Evolutionary conservation across 2,329 filamentous ascomycete species (phyloP).

Genomic region (Chrysosphaeria jannelii): DNA sequence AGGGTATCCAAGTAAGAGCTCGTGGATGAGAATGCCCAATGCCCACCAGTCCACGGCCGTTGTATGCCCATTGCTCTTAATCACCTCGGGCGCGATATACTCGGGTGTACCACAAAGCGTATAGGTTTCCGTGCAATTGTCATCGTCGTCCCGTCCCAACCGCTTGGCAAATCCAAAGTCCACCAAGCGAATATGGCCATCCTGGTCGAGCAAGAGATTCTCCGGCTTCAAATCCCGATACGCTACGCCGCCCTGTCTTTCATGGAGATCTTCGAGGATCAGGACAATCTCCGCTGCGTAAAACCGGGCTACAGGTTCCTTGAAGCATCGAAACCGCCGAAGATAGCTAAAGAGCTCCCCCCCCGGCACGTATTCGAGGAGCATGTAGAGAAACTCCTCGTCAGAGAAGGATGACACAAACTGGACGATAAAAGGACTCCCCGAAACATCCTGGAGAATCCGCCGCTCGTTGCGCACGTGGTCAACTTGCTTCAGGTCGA

Average conservation of each 20-base stretch:
- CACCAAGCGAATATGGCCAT: conserved; percentile 56
- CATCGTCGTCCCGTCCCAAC: conserved; percentile 19
- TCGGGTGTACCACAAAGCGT: conserved; percentile 63
- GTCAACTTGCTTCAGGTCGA: conserved; percentile 62
- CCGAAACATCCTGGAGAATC: conserved; percentile 46
- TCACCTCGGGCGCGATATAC: conserved; percentile 61
- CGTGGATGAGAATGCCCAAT: conserved; percentile 55
- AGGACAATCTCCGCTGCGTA: conserved; percentile 64
- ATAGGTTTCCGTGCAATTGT: conserved; percentile 31
- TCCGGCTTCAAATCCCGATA: conserved; percentile 64
- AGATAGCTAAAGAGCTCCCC: conserved; percentile 68
- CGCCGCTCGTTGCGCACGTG: conserved; percentile 62
- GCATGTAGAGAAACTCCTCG: conserved; percentile 49
- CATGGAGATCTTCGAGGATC: conserved; percentile 54
- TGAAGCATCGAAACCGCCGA: conserved; percentile 46
- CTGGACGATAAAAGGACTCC: conserved; percentile 59
- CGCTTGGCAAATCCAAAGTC: conserved; percentile 71
- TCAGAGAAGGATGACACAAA: conserved; percentile 57
- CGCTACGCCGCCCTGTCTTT: conserved; percentile 45
- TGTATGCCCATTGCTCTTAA: conserved; percentile 50
- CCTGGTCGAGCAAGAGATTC: conserved; percentile 47
- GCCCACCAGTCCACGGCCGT: conserved; percentile 73
- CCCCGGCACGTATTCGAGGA: conserved; percentile 58
- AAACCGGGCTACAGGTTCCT: conserved; percentile 49
- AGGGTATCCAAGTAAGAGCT: conserved; percentile 60